Percentiles rank a stretch among this genome's conserved stretches.
Evolutionary conservation across 2,329 filamentous ascomycete genomes (phyloP).

Genomic region (Talaromyces sp.): DNA sequence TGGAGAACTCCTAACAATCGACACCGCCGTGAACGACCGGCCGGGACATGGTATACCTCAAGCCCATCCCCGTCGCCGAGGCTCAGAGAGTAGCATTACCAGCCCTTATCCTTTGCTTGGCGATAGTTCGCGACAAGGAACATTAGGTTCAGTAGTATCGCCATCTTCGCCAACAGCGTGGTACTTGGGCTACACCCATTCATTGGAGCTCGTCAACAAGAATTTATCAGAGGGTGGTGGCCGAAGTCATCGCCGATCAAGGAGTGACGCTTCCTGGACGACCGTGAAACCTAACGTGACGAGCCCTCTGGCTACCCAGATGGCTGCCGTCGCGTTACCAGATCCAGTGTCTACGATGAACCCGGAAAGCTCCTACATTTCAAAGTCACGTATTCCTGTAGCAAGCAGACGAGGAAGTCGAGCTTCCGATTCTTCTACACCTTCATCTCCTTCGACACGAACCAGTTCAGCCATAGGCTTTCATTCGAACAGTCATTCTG

Average conservation of each 20-base stretch:
- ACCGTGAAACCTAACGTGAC: conserved; percentile 27
- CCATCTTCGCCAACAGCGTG: conserved; percentile 64
- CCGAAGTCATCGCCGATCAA: conserved; percentile 38
- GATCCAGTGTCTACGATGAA: conserved; percentile 28
- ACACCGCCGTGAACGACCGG: conserved; percentile 48
- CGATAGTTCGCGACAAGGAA: conserved; percentile 33
- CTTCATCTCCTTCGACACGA: conserved; percentile 34
- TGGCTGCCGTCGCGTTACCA: conserved; percentile 33
- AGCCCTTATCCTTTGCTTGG: conserved; percentile 46
- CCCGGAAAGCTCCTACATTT: conserved; percentile 30
- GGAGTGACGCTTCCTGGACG: conserved; percentile 56
- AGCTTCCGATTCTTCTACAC: conserved; percentile 39
- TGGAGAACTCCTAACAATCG: conserved; percentile 66
- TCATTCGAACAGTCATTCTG: conserved; percentile 23
- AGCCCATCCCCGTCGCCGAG: conserved; percentile 54
- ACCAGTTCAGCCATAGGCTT: conserved; percentile 32
- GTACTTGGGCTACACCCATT: conserved; percentile 52
- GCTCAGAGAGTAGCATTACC: conserved; percentile 67
- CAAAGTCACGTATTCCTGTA: conserved; percentile 46
- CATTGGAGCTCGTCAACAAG: conserved; percentile 40
- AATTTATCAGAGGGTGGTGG: conserved; percentile 11
- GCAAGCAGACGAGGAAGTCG: conserved; percentile 39
- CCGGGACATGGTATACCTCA: conserved; percentile 57
- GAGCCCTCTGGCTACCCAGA: conserved; percentile 30
- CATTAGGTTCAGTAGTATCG: conserved; percentile 46